These are phyloP conservation scores for Diddensiella caesifluorescens DNA, from an alignment of 805 yeast genomes.

Conservation along the genomic window DNA sequence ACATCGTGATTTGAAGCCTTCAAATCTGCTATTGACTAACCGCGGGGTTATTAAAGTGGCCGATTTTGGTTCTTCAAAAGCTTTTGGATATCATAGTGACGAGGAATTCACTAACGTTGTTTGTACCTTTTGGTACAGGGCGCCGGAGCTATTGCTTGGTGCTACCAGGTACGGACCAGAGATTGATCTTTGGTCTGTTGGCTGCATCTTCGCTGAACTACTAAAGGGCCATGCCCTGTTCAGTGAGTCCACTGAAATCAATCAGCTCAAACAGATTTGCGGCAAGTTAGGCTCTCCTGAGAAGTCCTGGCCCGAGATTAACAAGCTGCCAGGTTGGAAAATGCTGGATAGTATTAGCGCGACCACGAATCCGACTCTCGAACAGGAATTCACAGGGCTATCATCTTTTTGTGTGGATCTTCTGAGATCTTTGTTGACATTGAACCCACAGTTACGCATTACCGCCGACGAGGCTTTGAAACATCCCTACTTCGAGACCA, in stretches of 20 bases:
- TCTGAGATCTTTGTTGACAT: slow-evolving; percentile 36
- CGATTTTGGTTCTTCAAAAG: slow-evolving; percentile 51
- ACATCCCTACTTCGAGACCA: slow-evolving; percentile 39
- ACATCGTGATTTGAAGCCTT: slow-evolving; percentile 30
- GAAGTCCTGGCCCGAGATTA: slow-evolving; percentile 44
- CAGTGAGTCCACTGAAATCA: slow-evolving; percentile 42
- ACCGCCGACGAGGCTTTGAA: slow-evolving; percentile 43
- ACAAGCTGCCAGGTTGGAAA: slow-evolving; percentile 56
- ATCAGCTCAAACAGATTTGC: slow-evolving; percentile 40
- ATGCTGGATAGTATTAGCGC: slow-evolving; percentile 63
- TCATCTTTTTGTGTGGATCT: slow-evolving; percentile 29
- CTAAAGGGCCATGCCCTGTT: slow-evolving; percentile 37
- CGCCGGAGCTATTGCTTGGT: slow-evolving; percentile 45
- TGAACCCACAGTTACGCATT: slow-evolving; percentile 41
- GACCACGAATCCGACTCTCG: slow-evolving; percentile 62
- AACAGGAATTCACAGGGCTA: slow-evolving; percentile 4
- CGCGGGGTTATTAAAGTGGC: slow-evolving; percentile 26
- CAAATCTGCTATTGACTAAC: slow-evolving; percentile 25
- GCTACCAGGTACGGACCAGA: slow-evolving; percentile 84
- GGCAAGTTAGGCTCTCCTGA: slow-evolving; percentile 43
- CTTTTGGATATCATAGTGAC: slow-evolving; percentile 42
- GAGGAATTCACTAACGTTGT: slow-evolving; percentile 31
- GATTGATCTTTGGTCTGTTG: slow-evolving; percentile 96
- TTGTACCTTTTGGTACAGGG: slow-evolving; percentile 48
- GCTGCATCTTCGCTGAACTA: slow-evolving; percentile 56